Base-by-base conservation (phyloP, 805 yeast species). In the Saccharomyces kudriavzevii region DNA sequence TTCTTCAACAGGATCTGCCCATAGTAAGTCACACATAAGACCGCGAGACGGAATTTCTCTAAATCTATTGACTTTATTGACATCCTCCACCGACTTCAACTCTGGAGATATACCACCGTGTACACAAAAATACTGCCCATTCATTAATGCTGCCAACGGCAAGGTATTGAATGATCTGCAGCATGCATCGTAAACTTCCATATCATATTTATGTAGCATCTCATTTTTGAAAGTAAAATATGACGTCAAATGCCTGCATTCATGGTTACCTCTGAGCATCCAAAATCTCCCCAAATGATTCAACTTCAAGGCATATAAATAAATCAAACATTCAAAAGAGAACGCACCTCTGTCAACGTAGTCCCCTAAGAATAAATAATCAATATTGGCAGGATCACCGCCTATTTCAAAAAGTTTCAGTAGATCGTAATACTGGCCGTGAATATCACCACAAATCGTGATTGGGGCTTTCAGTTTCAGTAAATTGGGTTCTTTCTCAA, bases 101-200 rank as follows among this genome's bases (percentile, higher is more conserved):
- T 87, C 89, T 9, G 96, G 96, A 14, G 95, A 85, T 11, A 90
- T 73, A 3, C 97, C 97, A 48, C 96, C 97, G 65, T 90, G 97
- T 52, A 89, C 94, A 69, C 97, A 90, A 67, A 90, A 85, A 61
- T 89, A 89, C 70, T 90, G 96, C 57, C 82, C 82, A 72, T 89
- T 89, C 89, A 90, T 85, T 26, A 90, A 75, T 0, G 96, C 96
- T 1, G 92, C 94, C 60, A 90, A 77, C 5, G 97, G 96, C 53
- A 89, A 72, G 1, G 91, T 82, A 64, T 87, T 87, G 71, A 90
- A 90, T 14, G 94, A 84, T 35, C 74, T 73, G 61, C 89, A 76
- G 54, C 87, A 81, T 17, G 82, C 84, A 53, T 84, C 82, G 69
- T 89, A 90, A 20, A 89, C 74, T 0, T 65, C 66, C 20, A 49